These are phyloP conservation scores for Lasiodiplodia citricola DNA, from an alignment of 2,329 filamentous ascomycete species.

Conservation along the genomic window DNA sequence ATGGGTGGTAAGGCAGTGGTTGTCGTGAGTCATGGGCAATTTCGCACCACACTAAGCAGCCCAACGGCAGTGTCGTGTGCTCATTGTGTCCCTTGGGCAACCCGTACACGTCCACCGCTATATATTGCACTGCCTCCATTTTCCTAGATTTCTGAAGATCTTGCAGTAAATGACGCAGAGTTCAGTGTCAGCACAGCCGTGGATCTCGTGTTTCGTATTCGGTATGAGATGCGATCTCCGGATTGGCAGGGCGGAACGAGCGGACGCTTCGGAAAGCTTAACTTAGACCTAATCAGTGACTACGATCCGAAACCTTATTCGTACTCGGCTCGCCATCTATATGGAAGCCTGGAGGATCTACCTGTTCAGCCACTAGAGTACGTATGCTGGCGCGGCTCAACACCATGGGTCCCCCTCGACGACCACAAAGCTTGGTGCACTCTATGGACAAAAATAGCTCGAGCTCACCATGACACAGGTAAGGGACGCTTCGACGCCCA, in stretches of 20 bases:
- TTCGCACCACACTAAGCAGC: not conserved
- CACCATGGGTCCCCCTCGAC: constrained; percentile 1
- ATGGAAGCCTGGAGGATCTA: not conserved
- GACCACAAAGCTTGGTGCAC: not conserved
- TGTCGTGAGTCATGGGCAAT: no score
- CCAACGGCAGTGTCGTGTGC: not conserved
- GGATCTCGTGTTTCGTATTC: constrained; percentile 19
- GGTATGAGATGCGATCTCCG: not conserved
- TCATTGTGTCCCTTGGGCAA: not conserved
- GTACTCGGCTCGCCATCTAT: constrained; percentile 13
- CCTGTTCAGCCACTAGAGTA: not conserved
- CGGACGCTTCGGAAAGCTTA: constrained; percentile 18
- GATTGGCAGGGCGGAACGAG: constrained; percentile 2
- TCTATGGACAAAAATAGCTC: constrained; percentile 11
- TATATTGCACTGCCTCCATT: not conserved
- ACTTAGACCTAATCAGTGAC: not conserved
- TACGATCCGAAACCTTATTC: constrained; percentile 9
- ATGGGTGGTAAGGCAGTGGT: no score
- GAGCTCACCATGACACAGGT: not conserved
- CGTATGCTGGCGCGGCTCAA: constrained; percentile 3
- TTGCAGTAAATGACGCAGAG: not conserved
- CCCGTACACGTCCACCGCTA: not conserved
- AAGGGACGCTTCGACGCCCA: not conserved
- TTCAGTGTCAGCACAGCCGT: not conserved
- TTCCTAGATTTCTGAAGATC: not conserved